Percentiles rank a stretch among this genome's conserved stretches.
These are phyloP conservation scores for Selaginella moellendorffii DNA, from an alignment of 75 land plant genomes.

Conservation along the genomic window DNA sequence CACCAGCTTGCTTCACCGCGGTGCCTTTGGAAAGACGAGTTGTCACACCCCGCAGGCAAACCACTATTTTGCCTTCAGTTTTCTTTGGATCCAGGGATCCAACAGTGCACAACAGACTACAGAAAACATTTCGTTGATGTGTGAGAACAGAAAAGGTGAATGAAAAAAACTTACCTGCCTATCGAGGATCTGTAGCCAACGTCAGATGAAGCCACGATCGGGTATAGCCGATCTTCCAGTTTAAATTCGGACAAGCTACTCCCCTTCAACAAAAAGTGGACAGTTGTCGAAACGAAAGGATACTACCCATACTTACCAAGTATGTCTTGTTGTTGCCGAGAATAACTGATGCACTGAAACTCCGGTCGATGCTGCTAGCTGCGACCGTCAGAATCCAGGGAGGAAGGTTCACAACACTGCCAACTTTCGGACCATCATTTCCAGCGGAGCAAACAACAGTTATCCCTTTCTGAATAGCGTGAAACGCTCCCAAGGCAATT, in stretches of 20 bases:
- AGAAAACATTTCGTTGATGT: not conserved
- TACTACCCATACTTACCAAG: not conserved
- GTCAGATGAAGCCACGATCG: not conserved
- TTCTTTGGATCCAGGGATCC: slow-evolving; percentile 40
- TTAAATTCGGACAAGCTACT: slow-evolving; percentile 6
- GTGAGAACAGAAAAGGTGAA: not conserved
- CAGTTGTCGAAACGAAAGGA: not conserved
- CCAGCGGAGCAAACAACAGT: slow-evolving; percentile 6
- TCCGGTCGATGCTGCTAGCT: not conserved
- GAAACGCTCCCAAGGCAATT: slow-evolving; percentile 4
- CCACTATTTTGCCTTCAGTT: slow-evolving; percentile 64
- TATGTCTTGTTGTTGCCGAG: slow-evolving; percentile 2
- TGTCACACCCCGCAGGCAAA: slow-evolving; percentile 62
- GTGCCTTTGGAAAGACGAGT: slow-evolving; percentile 46
- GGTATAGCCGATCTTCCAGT: slow-evolving; percentile 6
- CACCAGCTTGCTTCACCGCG: slow-evolving; percentile 55
- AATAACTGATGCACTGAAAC: not conserved
- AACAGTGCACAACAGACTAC: slow-evolving; percentile 28
- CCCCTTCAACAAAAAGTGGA: not conserved
- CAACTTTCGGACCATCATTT: not conserved
- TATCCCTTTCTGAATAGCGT: not conserved
- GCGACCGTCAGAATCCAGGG: slow-evolving; percentile 7
- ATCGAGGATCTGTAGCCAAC: not conserved
- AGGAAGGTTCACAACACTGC: slow-evolving; percentile 5
- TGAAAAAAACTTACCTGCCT: not conserved